A percentile compares a stretch with the other conserved stretches of the same genome.
Conservation (phyloP, 768 basidiomycete genomes). For the Zangia roseola region DNA sequence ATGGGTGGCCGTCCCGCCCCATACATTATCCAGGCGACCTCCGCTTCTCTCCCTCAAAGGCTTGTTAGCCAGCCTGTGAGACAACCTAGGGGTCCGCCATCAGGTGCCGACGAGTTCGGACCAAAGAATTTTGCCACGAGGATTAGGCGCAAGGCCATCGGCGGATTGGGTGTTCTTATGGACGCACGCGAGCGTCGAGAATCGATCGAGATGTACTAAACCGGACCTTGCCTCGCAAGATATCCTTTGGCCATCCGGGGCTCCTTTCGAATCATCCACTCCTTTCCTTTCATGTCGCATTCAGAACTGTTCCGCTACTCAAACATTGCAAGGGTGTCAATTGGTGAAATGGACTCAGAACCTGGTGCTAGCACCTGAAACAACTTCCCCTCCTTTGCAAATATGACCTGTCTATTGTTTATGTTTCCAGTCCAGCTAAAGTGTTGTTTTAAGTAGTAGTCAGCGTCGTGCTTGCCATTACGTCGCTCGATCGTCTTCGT, state of each 20-base stretch:
- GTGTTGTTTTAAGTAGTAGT: slow-evolving; percentile 29
- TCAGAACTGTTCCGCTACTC: slow-evolving; percentile 15
- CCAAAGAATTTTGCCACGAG: slow-evolving; percentile 88
- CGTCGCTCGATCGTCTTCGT: slow-evolving; percentile 19
- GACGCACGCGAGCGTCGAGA: slow-evolving; percentile 80
- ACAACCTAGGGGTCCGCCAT: slow-evolving; percentile 87
- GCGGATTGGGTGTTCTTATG: slow-evolving; percentile 76
- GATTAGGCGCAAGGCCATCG: slow-evolving; percentile 81
- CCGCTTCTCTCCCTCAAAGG: slow-evolving; percentile 43
- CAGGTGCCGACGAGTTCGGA: slow-evolving; percentile 81
- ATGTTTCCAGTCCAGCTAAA: slow-evolving; percentile 20
- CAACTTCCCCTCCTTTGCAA: slow-evolving; percentile 27
- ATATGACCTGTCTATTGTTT: slow-evolving; percentile 20
- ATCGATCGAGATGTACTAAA: slow-evolving; percentile 67
- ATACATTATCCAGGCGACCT: slow-evolving; percentile 16
- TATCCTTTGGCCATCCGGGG: slow-evolving; percentile 7
- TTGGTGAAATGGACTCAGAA: slow-evolving; percentile 20
- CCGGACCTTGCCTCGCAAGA: slow-evolving; percentile 5
- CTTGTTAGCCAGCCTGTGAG: slow-evolving; percentile 71
- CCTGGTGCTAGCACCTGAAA: slow-evolving; percentile 25
- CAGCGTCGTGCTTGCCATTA: slow-evolving; percentile 27
- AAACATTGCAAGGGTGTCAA: slow-evolving; percentile 6
- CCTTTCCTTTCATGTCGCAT: slow-evolving; percentile 16
- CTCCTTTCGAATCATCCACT: slow-evolving; percentile 20
- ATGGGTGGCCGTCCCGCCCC: slow-evolving; percentile 71